Evolutionary conservation across 1,284 basidiomycete species (phyloP).

Genomic region (Apiotrichum gracile): DNA sequence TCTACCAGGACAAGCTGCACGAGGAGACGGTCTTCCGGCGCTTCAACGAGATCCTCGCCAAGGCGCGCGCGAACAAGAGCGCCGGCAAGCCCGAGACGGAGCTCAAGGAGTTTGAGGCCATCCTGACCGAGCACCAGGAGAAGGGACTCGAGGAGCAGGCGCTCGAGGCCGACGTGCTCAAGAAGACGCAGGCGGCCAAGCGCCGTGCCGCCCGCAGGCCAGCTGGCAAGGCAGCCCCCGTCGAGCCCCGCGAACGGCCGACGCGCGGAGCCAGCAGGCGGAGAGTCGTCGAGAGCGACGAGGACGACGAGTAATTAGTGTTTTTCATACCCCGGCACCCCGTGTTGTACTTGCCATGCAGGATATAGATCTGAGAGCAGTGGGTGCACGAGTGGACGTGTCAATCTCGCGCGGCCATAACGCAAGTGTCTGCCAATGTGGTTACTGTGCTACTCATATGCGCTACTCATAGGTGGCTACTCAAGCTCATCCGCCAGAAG

Average conservation of each 20-base stretch:
- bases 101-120: slow-evolving; percentile 83
- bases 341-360: too few species aligned
- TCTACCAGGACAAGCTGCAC: slow-evolving; percentile 93
- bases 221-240: not conserved
- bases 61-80: slow-evolving; percentile 74
- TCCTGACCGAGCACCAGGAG: slow-evolving; percentile 70
- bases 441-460: too few species aligned
- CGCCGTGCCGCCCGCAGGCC: slow-evolving; percentile 50
- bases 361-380: too few species aligned
- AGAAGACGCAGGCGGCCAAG: slow-evolving; percentile 72
- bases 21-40: slow-evolving; percentile 74
- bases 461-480: too few species aligned
- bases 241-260: not conserved
- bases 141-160: slow-evolving; percentile 89
- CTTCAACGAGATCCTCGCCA: slow-evolving; percentile 82
- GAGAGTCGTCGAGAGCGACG: slow-evolving; percentile 15
- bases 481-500: too few species aligned
- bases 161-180: slow-evolving; percentile 72
- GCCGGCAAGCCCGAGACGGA: slow-evolving; percentile 82
- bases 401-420: too few species aligned
- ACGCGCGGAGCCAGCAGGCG: slow-evolving; percentile 4
- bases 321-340: too few species aligned
- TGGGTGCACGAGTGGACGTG: too few species aligned
- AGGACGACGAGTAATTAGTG: slow-evolving; percentile 14
- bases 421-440: too few species aligned